Conservation (phyloP, 2,329 filamentous ascomycete species). For the Pseudofabraea citricarpa region DNA sequence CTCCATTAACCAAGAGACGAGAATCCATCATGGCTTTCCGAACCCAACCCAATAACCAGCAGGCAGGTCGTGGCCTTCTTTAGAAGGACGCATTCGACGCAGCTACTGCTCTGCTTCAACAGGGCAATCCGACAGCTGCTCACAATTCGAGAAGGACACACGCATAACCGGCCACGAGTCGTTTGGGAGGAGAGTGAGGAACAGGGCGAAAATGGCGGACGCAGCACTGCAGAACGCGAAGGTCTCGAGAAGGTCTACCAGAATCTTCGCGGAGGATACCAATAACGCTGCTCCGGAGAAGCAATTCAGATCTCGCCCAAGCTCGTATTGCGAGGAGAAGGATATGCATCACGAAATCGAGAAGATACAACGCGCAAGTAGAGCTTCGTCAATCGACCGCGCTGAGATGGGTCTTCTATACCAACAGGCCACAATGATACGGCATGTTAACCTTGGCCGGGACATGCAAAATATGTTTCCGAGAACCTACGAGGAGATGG, state of each 20-base stretch:
- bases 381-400: slow-evolving; percentile 4
- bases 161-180: too few species aligned
- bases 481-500: slow-evolving; percentile 10
- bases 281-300: slow-evolving; percentile 2
- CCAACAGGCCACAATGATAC: slow-evolving; percentile 4
- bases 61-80: slow-evolving; percentile 11
- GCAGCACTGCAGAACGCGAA: slow-evolving; percentile 4
- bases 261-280: slow-evolving; percentile 13
- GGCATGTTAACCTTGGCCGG: slow-evolving; percentile 12
- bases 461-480: slow-evolving; percentile 12
- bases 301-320: slow-evolving; percentile 4
- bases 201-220: slow-evolving; percentile 6
- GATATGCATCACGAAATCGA: too few species aligned
- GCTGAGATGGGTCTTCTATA: neutral
- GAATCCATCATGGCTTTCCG: slow-evolving; percentile 11
- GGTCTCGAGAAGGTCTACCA: slow-evolving; percentile 18
- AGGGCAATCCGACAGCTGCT: too few species aligned
- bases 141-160: too few species aligned
- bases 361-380: slow-evolving; percentile 3
- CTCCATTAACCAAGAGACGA: neutral
- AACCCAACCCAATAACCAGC: slow-evolving; percentile 9
- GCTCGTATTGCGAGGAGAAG: slow-evolving; percentile 7
- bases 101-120: slow-evolving; percentile 3
- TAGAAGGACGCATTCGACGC: slow-evolving; percentile 5
- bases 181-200: too few species aligned